Evolutionary conservation across 2,329 filamentous ascomycete genomes (phyloP), one percentile per base, ranked within the genome.

Genomic region (Colletotrichum theobromicola): DNA sequence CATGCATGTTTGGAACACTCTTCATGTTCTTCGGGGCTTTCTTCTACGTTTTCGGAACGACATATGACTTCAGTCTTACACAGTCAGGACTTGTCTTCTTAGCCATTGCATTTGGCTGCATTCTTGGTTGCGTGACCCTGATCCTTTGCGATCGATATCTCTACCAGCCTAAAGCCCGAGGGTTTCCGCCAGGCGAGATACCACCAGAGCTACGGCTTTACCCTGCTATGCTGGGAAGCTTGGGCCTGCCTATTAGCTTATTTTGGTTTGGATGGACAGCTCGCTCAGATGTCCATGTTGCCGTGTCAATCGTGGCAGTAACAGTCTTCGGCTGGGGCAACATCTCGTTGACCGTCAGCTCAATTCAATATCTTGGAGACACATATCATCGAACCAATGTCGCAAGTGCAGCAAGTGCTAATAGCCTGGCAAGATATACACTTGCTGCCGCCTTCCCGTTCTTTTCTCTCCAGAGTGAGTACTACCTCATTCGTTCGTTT

Each of bases 1-100:
- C 88, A 0, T 87, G 85, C 77, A 85, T 87, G 66, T 90, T 90
- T 66, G 88, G 85, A 13, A 87, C 88, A 0, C 81, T 90, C 1
- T 90, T 88, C 75, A 86, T 82, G 58, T 90, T 90, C 82, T 90
- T 90, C 76, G 86, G 60, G 10, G 60, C 60, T 63, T 63, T 63
- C 32, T 63, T 63, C 60, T 37, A 63, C 30, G 32, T 12, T 24
- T 53, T 53, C 13, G 46, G 46, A 9, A 2, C 46, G 46, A 53
- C 46, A 53, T 8, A 53, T 24, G 18, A 53, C 46, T 53, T 53
- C 46, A 53, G 46, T 53, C 46, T 53, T 9, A 53, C 46, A 53
- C 15, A 53, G n/a, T 53, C 46, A n/a, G 46, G 46, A 7, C n/a
- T 53, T 7, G 46, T 53, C 46, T 24, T 53, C 46, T 53, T 53